Base-by-base conservation (phyloP, 2,329 filamentous ascomycete genomes). In the Eutypella sp. region DNA sequence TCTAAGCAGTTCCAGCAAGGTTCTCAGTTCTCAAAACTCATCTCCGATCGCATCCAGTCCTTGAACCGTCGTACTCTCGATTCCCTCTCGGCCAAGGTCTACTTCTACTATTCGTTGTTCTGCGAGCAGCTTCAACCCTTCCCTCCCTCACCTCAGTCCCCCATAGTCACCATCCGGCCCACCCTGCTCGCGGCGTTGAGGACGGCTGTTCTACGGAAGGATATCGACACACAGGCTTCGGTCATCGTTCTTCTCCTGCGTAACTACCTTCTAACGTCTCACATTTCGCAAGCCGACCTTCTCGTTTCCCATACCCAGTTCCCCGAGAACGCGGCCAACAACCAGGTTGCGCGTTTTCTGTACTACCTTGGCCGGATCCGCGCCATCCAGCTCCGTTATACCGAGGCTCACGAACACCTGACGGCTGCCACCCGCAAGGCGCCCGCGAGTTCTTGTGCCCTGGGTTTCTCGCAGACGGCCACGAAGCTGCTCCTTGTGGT, bases 51-150 rank as follows among this genome's bases (percentile, higher is more conserved):
- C 63, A 85, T 97, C 65, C 89, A 95, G 61, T 78, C 83, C 44
- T 78, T 95, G 64, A 99, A 99, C 75, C 87, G 93, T 52, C 85
- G 93, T 58, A 97, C 93, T 20, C 75, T 99, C 51, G 93, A 99
- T 68, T 90, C 91, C 41, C 81, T 99, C 48, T 88, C 91, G 48
- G 90, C 92, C 54, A 95, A 95, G 69, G 90, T 92, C 52, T 99
- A 96, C 78, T 97, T 96, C 71, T 99, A 99, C 76, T 96, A 89
- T 71, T 89, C 89, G 20, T 77, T 97, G 58, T 97, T 97, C 75
- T 89, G 86, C 71, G 93, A 99, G 76, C 85, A 95, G 68, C 80
- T 95, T 51, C 81, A 84, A 49, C 91, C 92, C 19, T 81, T 92
- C 52, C 88, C 93, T 38, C 91, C 92, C 20, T 96, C 91, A 43